Base-by-base conservation (phyloP, 2,329 filamentous ascomycete genomes). In the Diaporthe ampelina region DNA sequence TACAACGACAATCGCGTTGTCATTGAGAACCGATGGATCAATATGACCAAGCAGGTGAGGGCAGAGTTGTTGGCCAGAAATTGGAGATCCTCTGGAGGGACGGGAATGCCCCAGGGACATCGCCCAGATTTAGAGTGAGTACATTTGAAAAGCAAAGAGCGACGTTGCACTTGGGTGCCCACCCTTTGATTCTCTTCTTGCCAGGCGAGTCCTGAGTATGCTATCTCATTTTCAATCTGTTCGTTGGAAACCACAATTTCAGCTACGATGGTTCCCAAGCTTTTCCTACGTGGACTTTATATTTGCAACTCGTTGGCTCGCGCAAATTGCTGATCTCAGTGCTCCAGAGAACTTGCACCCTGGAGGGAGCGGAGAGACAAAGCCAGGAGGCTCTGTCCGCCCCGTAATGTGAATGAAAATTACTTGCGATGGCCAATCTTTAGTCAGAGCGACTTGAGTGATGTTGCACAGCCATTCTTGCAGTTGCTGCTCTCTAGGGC, bases 111-210 rank as follows among this genome's bases (percentile, higher is more conserved):
- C 10, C n/a, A 6, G 26, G 6, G 8, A 1, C 45, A 68, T 40
- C 63, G 45, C 5, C 63, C 63, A 26, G 45, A 68, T 68, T 21
- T 68, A 54, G 10, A 9, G 48, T 68, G 21, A 52, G 63, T 54
- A 3, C 63, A 67, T 54, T 13, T 37, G 9, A 40, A 68, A 24
- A 40, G 9, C 17, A 19, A 13, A 11, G 5, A 24, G n/a, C 15
- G 32, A 7, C 21, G 17, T 2, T 45, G 21, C 24, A 26, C 5
- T 8, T 37, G 61, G 15, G 17, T 21, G 17, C 1, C 7, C 2
- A 2, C 15, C 9, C 4, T 19, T 37, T 32, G 13, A 7, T 26
- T 40, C 13, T 29, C 9, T 6, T 54, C 15, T 21, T 26, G 9
- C 15, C 43, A 37, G 35, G 11, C 8, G 13, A 9, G 4, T 52